These are phyloP conservation scores for Botrytis fragariae DNA, from an alignment of 2,329 filamentous ascomycete genomes.

Conservation along the genomic window DNA sequence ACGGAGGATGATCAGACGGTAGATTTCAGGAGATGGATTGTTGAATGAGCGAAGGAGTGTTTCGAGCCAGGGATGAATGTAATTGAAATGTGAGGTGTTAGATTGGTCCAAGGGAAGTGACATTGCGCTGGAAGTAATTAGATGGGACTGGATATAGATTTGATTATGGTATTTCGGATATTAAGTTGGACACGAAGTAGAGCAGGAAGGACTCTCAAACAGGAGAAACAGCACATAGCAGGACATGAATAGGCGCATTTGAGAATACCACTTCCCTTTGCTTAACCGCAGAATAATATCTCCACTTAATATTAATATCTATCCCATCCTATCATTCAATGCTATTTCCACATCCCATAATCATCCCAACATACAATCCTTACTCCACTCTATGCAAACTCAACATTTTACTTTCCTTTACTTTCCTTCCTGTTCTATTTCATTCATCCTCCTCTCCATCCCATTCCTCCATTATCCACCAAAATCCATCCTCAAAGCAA, in stretches of 20 bases:
- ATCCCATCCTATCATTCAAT: not conserved
- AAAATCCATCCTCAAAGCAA: conserved; percentile 96
- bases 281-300: not conserved
- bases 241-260: not conserved
- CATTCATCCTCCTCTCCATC: too few relatives aligned
- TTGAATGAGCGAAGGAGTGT: not conserved
- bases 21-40: not conserved
- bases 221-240: not conserved
- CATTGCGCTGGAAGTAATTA: not conserved
- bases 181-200: not conserved
- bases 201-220: not conserved
- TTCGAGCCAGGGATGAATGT: not conserved
- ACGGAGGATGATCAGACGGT: conserved; percentile 6
- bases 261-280: not conserved
- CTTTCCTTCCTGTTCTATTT: not conserved
- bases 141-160: not conserved
- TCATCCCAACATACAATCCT: not conserved
- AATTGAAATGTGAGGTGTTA: not conserved
- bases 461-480: conserved; percentile 47
- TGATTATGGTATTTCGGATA: not conserved
- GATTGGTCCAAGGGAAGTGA: not conserved
- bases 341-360: not conserved
- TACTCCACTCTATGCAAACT: not conserved
- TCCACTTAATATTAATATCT: conserved; percentile 1
- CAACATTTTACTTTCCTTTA: not conserved